Evolutionary conservation across 2,329 filamentous ascomycete genomes (phyloP).

Genomic region (Diaporthe australafricana): DNA sequence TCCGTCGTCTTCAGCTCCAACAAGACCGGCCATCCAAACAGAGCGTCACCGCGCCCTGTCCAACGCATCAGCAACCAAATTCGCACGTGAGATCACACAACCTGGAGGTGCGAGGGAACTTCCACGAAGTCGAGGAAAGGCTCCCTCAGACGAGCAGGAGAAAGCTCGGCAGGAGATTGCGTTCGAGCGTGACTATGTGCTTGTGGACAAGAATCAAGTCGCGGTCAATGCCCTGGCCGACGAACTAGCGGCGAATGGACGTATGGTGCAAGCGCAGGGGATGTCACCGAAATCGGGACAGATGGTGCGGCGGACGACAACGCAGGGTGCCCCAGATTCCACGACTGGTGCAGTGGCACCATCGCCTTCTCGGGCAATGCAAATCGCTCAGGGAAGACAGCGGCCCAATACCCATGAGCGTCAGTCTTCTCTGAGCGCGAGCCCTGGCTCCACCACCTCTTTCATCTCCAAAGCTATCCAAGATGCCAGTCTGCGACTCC

Average conservation of each 20-base stretch:
- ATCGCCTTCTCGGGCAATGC: slow-evolving; percentile 77
- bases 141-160: slow-evolving; percentile 66
- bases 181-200: slow-evolving; percentile 93
- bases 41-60: slow-evolving; percentile 54
- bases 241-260: slow-evolving; percentile 87
- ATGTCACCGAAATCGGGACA: slow-evolving; percentile 68
- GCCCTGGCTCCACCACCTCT: slow-evolving; percentile 81
- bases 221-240: slow-evolving; percentile 98
- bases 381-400: slow-evolving; percentile 76
- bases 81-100: slow-evolving; percentile 49
- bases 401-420: slow-evolving; percentile 75
- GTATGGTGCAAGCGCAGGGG: slow-evolving; percentile 61
- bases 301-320: slow-evolving; percentile 81
- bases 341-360: slow-evolving; percentile 76
- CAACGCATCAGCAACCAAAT: slow-evolving; percentile 52
- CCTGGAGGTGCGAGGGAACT: slow-evolving; percentile 36
- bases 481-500: slow-evolving; percentile 83
- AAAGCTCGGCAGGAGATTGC: slow-evolving; percentile 86
- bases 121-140: slow-evolving; percentile 20
- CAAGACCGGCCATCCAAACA: slow-evolving; percentile 51
- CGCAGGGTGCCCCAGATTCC: slow-evolving; percentile 78
- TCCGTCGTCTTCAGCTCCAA: slow-evolving; percentile 62
- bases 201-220: slow-evolving; percentile 94
- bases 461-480: slow-evolving; percentile 96
- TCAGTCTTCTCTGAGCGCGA: slow-evolving; percentile 79